These are phyloP conservation scores for Schwanniomyces vanrijiae DNA, from an alignment of 805 yeast genomes.

Conservation along the genomic window DNA sequence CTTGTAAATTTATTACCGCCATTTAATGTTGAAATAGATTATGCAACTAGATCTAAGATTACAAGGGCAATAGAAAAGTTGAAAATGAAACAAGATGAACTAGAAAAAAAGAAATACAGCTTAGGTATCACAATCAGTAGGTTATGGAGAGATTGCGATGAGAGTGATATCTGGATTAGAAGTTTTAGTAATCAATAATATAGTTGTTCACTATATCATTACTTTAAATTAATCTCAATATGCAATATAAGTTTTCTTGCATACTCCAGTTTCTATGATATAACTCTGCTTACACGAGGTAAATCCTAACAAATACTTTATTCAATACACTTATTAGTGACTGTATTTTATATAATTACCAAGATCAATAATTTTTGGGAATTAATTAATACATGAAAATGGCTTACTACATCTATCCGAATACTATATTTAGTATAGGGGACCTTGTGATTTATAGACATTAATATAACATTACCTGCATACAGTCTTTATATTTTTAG, in stretches of 20 bases:
- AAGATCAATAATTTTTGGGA: slow-evolving; percentile 51
- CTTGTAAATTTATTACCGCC: slow-evolving; percentile 42
- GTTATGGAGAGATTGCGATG: slow-evolving; percentile 43
- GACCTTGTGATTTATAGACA: neutral
- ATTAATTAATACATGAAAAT: too few relatives aligned
- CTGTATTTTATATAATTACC: slow-evolving; percentile 35
- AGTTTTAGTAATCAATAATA: slow-evolving; percentile 9
- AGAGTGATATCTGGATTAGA: slow-evolving; percentile 44
- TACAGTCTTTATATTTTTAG: too few relatives aligned
- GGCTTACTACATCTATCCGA: too few relatives aligned
- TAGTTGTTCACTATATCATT: too few relatives aligned
- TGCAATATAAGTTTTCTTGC: too few relatives aligned
- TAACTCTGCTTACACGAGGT: too few relatives aligned
- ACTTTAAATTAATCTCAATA: too few relatives aligned
- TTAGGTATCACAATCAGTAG: slow-evolving; percentile 43
- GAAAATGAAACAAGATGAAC: slow-evolving; percentile 38
- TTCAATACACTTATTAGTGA: too few relatives aligned
- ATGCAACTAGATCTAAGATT: slow-evolving; percentile 39
- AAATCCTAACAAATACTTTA: too few relatives aligned
- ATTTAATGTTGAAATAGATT: slow-evolving; percentile 43
- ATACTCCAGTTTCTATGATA: too few relatives aligned
- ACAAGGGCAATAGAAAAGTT: slow-evolving; percentile 40
- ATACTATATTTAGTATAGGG: neutral
- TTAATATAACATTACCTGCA: neutral
- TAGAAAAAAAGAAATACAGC: slow-evolving; percentile 40